Base-by-base conservation (phyloP, 345 rosid species). In the Pseudoturritis turrita region DNA sequence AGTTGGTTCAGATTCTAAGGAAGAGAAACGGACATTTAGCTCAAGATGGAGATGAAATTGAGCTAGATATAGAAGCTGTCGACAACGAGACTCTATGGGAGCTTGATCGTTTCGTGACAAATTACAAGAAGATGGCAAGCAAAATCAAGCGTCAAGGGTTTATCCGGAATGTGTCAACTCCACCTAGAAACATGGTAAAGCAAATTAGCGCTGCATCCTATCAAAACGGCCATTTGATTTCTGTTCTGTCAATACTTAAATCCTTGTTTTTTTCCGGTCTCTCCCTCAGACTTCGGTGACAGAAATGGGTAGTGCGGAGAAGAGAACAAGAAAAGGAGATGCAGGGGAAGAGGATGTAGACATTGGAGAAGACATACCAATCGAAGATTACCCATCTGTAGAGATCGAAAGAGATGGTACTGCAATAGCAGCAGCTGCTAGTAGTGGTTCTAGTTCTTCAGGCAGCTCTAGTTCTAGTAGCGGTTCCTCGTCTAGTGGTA, bases 31-130 rank as follows among this genome's bases (percentile, higher is more conserved):
- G 87, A 55, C 81, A 87, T 78, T 58, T 87, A 55, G 77, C 82
- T 66, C 96, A 87, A 71, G 92, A 89, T n/a, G 95, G 90, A 3
- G 91, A 89, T 57, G 95, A 89, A 76, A 89, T 86, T 12, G 96
- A 89, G 77, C 83, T 89, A 1, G 96, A 89, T 44, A 89, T 89
- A 0, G 96, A 87, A 76, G 84, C 89, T 1, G 77, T 89, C 1
- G 92, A 89, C 64, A 85, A 82, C 0, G 96, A 89, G 69, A 89
- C 96, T 0, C 74, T 87, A 0, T 89, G 96, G 92, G 96, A 89
- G 72, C 85, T 89, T 63, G 96, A 89, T 66, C 84, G 96, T 12
- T 89, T 89, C 56, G 89, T 89, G 29, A 84, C 92, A 0, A 85
- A 89, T 43, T 89, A 85, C 62, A 89, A 87, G 79, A 89, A 89